A percentile compares a stretch with the other conserved stretches of the same genome.
Conservation (phyloP, 148 eudicot genomes). For the Cornus controversa region DNA sequence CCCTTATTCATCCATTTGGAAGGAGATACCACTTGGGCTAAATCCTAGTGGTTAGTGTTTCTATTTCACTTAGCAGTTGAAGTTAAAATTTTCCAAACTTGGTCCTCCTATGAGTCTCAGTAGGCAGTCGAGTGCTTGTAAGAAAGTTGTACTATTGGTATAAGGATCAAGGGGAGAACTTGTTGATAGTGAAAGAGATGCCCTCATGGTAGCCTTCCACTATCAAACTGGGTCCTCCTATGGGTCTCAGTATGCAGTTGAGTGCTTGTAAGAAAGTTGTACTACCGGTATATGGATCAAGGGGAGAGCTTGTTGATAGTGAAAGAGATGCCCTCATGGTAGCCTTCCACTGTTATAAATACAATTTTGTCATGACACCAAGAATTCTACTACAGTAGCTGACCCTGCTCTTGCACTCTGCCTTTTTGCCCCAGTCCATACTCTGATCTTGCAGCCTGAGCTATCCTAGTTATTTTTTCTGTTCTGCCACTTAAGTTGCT, state of each 20-base stretch:
- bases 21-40: too few relatives aligned
- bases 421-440: neutral
- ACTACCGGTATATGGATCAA: neutral
- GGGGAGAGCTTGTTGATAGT: neutral
- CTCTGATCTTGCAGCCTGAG: neutral
- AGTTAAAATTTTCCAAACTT: neutral
- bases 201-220: neutral
- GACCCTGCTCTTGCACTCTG: neutral
- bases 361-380: neutral
- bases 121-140: neutral
- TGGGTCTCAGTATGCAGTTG: neutral
- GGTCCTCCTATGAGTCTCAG: neutral
- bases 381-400: neutral
- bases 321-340: neutral
- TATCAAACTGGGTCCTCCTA: neutral
- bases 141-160: neutral
- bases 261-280: too few relatives aligned
- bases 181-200: neutral
- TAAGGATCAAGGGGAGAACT: neutral
- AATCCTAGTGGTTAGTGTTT: neutral
- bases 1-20: too few relatives aligned
- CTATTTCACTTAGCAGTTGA: neutral
- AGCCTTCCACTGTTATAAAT: neutral
- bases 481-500: neutral
- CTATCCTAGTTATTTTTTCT: neutral